phyloP scores from a whole-genome alignment of 305 asterid species.

The Fraxinus sp. region DNA sequence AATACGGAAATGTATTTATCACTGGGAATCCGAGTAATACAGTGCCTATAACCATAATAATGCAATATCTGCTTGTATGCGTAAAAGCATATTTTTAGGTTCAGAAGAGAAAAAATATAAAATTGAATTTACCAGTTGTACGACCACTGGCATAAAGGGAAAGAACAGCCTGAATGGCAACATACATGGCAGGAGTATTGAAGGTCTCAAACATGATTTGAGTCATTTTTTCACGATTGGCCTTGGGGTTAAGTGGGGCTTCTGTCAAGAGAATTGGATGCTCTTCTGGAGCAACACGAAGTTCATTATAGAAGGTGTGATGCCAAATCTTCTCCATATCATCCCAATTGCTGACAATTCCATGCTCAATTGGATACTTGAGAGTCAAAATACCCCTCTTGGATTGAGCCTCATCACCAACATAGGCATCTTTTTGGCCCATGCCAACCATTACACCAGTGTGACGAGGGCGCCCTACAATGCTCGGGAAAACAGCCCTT shows the following conservation, averaged over 20 bases:
- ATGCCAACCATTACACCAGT: conserved; percentile 62
- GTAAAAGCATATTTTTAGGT: neutral
- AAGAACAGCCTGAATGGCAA: conserved; percentile 34
- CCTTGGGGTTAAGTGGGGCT: conserved; percentile 63
- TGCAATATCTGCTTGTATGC: neutral
- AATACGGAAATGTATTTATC: neutral
- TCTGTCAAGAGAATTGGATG: conserved; percentile 57
- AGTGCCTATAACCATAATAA: neutral
- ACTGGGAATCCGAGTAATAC: neutral
- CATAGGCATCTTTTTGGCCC: conserved; percentile 58
- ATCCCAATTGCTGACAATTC: conserved; percentile 60
- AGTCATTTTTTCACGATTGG: conserved; percentile 58
- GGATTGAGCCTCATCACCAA: conserved; percentile 60
- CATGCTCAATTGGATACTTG: conserved; percentile 59
- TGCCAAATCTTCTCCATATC: conserved; percentile 64
- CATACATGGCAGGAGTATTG: conserved; percentile 32
- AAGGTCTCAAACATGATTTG: conserved; percentile 45
- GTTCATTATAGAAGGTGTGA: conserved; percentile 52
- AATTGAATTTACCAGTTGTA: conserved; percentile 23
- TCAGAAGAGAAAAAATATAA: neutral
- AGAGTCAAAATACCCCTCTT: conserved; percentile 51
- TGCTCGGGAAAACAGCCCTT: conserved; percentile 55
- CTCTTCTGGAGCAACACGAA: conserved; percentile 62
- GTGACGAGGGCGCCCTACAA: conserved; percentile 56
- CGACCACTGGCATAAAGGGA: conserved; percentile 36